Evolutionary conservation across 768 basidiomycete genomes (phyloP), one percentile per base, ranked within the genome.

Genomic region (Lactifluus pinguis): DNA sequence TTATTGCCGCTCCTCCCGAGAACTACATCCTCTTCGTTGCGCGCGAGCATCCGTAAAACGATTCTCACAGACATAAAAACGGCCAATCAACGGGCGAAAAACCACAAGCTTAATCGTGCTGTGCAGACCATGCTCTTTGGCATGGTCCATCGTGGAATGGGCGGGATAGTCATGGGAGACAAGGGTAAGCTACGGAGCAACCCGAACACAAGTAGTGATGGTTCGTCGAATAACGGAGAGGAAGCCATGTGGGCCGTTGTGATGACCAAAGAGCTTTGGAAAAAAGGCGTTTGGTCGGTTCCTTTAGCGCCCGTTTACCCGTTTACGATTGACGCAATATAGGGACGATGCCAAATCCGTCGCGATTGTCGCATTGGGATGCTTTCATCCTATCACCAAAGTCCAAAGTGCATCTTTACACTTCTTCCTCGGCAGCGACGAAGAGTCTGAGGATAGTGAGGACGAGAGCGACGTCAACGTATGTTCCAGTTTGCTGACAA

Each of bases 201-300:
- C n/a, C 67, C 72, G 53, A 72, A 74, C 6, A 70, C 75, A 9
- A 73, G 74, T 1, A 69, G 68, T 29, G 76, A 79, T 61, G 71
- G 71, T n/a, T 69, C 72, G 13, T 71, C 73, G 32, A 72, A 74
- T 57, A 78, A 76, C 52, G 83, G 85, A 2, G 89, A 92, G 36
- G 97, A 98, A 67, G 94, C 95, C 3, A 89, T 97, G 85, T 98
- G 95, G 95, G 95, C 97, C 4, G 85, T 99, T 53, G 86, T 95
- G 47, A 74, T 98, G 56, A 90, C 92, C 17, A 89, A 90, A 72
- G 94, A 98, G 68, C 77, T 98, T 14, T 98, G 95, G 97, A 82
- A 82, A 69, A 98, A 95, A 74, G 83, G 85, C 44, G 81, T 94
- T 30, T 99, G 97, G 93, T 86, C 59, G 19, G 77, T 72, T 32